These are phyloP conservation scores for Graphilbum ipis-grandicollis DNA, from an alignment of 2,329 filamentous ascomycete species.

Conservation along the genomic window DNA sequence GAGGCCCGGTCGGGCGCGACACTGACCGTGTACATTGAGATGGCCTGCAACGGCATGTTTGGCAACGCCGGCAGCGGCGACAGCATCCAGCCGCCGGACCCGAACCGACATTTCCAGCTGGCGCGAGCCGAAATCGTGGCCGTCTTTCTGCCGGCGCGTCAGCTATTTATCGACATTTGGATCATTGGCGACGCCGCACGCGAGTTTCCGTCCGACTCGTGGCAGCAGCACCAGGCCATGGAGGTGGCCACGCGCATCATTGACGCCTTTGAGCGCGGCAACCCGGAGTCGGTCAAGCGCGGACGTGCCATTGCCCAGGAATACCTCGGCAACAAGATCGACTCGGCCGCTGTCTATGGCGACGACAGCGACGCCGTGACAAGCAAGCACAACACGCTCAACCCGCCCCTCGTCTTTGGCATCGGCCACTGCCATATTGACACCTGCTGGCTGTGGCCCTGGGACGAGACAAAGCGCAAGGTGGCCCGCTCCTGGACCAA, in stretches of 20 bases:
- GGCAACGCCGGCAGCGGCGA: slow-evolving; percentile 73
- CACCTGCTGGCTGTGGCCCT: slow-evolving; percentile 97
- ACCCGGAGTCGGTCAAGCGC: slow-evolving; percentile 59
- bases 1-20: slow-evolving; percentile 69
- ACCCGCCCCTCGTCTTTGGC: slow-evolving; percentile 55
- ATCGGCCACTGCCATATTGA: slow-evolving; percentile 98
- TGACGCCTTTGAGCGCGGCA: slow-evolving; percentile 68
- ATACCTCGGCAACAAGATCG: slow-evolving; percentile 66
- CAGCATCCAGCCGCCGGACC: slow-evolving; percentile 72
- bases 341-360: slow-evolving; percentile 76
- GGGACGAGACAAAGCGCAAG: slow-evolving; percentile 94
- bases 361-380: no score
- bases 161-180: slow-evolving; percentile 85
- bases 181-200: slow-evolving; percentile 84
- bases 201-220: slow-evolving; percentile 77
- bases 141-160: slow-evolving; percentile 70
- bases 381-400: no score
- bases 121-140: slow-evolving; percentile 70
- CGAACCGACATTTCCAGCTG: slow-evolving; percentile 67
- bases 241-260: slow-evolving; percentile 78
- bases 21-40: slow-evolving; percentile 87
- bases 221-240: slow-evolving; percentile 75
- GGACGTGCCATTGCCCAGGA: slow-evolving; percentile 68
- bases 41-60: slow-evolving; percentile 98
- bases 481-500: slow-evolving; percentile 92